phyloP scores from a whole-genome alignment of 2,329 filamentous ascomycete genomes.

The Lasiodiplodia theobromae region DNA sequence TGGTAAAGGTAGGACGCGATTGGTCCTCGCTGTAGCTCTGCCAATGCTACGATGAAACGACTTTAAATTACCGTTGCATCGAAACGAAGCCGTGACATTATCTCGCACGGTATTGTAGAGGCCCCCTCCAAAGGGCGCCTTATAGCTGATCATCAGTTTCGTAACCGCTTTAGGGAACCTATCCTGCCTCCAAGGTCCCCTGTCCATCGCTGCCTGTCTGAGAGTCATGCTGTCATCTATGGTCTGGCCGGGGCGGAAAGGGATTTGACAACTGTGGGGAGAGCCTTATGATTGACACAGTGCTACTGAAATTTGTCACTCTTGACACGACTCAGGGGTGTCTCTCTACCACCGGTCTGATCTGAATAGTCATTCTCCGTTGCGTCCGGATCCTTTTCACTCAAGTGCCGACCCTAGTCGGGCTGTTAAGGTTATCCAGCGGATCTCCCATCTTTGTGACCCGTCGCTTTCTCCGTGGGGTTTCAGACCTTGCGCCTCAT shows the following conservation, averaged over 20 bases:
- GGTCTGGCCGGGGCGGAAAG: neutral
- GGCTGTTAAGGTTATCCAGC: no score
- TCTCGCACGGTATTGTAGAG: neutral
- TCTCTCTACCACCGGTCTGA: no score
- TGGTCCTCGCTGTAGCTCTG: neutral
- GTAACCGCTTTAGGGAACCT: neutral
- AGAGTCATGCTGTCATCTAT: neutral
- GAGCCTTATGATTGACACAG: no score
- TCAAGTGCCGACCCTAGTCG: no score
- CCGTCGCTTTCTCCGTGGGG: no score
- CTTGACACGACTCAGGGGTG: no score
- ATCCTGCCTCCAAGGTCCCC: neutral
- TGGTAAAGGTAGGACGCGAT: neutral
- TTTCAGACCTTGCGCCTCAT: no score
- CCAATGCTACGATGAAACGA: neutral
- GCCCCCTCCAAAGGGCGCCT: neutral
- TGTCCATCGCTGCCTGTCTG: neutral
- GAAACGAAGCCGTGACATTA: neutral
- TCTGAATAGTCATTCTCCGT: no score
- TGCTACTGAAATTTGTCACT: no score
- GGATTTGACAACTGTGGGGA: no score
- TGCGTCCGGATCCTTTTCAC: no score
- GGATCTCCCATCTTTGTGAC: no score
- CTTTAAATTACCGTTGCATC: neutral
- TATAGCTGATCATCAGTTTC: neutral